Percentiles rank a stretch among this genome's conserved stretches.
Evolutionary conservation across 768 basidiomycete genomes (phyloP).

Genomic region (Phaffia australis): DNA sequence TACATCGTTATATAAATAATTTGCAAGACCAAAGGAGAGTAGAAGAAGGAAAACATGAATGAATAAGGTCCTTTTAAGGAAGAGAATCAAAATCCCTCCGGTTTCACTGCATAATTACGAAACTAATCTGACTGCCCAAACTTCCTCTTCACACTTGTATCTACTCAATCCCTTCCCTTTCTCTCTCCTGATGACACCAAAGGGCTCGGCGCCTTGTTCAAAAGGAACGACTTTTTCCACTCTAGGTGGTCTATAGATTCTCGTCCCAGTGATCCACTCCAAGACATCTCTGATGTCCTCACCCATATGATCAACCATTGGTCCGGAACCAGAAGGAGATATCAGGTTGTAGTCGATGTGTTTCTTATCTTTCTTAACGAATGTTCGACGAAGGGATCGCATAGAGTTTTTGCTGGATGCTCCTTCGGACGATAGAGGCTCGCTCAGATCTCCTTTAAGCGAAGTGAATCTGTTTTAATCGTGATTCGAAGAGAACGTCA

Average conservation of each 20-base stretch:
- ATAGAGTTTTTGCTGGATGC: conserved; percentile 25
- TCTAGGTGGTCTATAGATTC: conserved; percentile 13
- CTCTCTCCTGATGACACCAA: conserved; percentile 15
- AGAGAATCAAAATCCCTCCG: too few relatives aligned
- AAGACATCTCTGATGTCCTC: conserved; percentile 29
- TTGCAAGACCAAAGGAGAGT: too few relatives aligned
- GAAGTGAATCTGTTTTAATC: conserved; percentile 20
- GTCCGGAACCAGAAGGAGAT: conserved; percentile 21
- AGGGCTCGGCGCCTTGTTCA: conserved; percentile 25
- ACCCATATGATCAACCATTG: conserved; percentile 27
- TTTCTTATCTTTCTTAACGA: conserved; percentile 32
- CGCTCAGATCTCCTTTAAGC: conserved; percentile 10
- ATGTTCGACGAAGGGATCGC: conserved; percentile 31
- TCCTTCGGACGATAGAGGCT: conserved; percentile 9
- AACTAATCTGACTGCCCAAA: conserved; percentile 18
- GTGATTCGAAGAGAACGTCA: background rate
- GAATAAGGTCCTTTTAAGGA: too few relatives aligned
- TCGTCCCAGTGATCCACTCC: conserved; percentile 28
- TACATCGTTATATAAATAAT: too few relatives aligned
- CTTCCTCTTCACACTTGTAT: conserved; percentile 23
- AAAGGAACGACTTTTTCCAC: conserved; percentile 26
- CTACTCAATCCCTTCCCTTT: background rate
- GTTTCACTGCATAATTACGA: too few relatives aligned
- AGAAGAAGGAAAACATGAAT: too few relatives aligned
- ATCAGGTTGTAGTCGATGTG: conserved; percentile 26